Percentiles rank a stretch among this genome's conserved stretches.
phyloP scores from a whole-genome alignment of 2,329 filamentous ascomycete species.

The Tympanopsis confertula region DNA sequence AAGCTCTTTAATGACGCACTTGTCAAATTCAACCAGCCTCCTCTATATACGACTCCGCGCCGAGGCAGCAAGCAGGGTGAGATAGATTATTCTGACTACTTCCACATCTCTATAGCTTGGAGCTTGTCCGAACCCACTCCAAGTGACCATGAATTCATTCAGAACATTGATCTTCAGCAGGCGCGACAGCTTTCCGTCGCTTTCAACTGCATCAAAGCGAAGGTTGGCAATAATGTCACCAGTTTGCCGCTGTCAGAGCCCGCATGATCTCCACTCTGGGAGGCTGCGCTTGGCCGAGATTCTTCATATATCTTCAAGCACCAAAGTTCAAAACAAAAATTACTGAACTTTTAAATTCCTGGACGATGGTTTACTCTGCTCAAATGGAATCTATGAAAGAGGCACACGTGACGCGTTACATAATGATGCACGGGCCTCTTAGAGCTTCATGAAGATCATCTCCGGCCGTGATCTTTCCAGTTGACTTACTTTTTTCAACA shows the following conservation, averaged over 20 bases:
- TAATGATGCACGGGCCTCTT: too few species aligned
- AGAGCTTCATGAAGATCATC: too few species aligned
- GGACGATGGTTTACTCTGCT: too few species aligned
- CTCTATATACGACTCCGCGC: slow-evolving; percentile 28
- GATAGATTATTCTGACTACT: slow-evolving; percentile 29
- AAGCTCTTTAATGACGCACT: slow-evolving; percentile 36
- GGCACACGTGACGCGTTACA: too few species aligned
- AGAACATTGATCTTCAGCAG: neutral
- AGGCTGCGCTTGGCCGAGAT: too few species aligned
- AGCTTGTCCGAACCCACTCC: slow-evolving; percentile 22
- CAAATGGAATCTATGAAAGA: too few species aligned
- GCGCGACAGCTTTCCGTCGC: neutral
- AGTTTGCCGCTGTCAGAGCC: neutral
- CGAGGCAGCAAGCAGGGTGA: neutral
- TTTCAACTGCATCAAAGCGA: neutral
- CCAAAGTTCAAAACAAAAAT: too few species aligned
- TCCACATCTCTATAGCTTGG: slow-evolving; percentile 54
- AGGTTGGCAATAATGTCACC: slow-evolving; percentile 11
- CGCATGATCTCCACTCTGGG: too few species aligned
- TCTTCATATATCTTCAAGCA: too few species aligned
- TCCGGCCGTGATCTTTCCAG: too few species aligned
- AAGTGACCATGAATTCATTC: slow-evolving; percentile 8
- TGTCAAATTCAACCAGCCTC: slow-evolving; percentile 30
- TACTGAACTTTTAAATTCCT: too few species aligned
- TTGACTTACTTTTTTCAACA: too few species aligned